Evolutionary conservation across 176 grass and related monocot genomes (phyloP), one percentile per base, ranked within the genome.

Genomic region (Miscanthus lutarioriparius): DNA sequence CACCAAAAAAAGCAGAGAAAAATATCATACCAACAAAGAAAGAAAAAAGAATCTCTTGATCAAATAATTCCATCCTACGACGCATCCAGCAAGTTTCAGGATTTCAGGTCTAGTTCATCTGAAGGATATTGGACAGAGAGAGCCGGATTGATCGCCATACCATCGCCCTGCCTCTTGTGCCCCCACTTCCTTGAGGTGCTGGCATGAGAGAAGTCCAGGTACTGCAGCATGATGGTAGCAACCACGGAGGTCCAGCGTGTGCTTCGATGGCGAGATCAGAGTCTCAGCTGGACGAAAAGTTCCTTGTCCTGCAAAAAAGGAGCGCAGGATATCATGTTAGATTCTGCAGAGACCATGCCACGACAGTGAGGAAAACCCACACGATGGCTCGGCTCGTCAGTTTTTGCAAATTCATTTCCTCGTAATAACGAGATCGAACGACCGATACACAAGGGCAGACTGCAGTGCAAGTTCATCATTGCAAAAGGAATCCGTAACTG

Each of bases 161-260:
- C 90, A 43, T 96, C 81, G 20, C 90, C 88, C 35, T 89, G 87
- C 69, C 79, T 87, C 88, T 78, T 92, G 66, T 84, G 82, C 26
- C 70, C 66, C 86, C 91, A 94, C 53, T 96, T 99, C 72, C 88
- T 80, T 64, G 93, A 86, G 79, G 90, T 82, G 75, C 74, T 91
- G 27, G 88, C 79, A 35, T 94, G 91, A 63, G 89, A 86, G 71
- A 96, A 99, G 86, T 99, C 93, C 40, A 96, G 73, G 70, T 96
- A 94, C 80, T 99, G 97, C 78, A 99, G 80, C 91, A 99, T 88
- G 56, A 25, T 61, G 49, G 17, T 20, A 13, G 2, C 74, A 35
- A 36, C 80, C 59, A 36, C 44, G 7, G 54, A 47, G 73, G 77
- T 61, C 82, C 75, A 77, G 78, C 73, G 77, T 59, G 23, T 25